Percentiles rank a stretch among this genome's conserved stretches.
Evolutionary conservation across 2,329 filamentous ascomycete species (phyloP).

Genomic region (Neonectria punicea): DNA sequence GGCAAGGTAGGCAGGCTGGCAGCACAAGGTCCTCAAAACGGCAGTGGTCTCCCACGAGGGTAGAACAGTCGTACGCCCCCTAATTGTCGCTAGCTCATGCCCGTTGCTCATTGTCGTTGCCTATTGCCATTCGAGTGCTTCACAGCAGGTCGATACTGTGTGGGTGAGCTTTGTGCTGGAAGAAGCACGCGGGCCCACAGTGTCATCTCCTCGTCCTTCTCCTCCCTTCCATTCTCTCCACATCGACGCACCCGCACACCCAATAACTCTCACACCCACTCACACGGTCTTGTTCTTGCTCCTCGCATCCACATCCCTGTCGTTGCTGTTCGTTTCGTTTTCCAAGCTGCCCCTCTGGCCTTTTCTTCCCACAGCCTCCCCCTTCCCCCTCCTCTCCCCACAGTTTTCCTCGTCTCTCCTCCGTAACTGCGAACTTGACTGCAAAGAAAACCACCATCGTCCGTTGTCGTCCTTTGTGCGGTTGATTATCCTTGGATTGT

Average conservation of each 20-base stretch:
- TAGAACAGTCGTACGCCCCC: neutral
- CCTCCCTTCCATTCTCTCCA: slow-evolving; percentile 45
- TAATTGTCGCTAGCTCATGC: neutral
- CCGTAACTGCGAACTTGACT: slow-evolving; percentile 7
- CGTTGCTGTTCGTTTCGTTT: slow-evolving; percentile 34
- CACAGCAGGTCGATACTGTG: slow-evolving; percentile 35
- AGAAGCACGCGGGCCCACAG: slow-evolving; percentile 35
- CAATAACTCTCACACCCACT: slow-evolving; percentile 36
- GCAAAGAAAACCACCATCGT: slow-evolving; percentile 17
- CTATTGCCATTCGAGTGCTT: slow-evolving; percentile 10
- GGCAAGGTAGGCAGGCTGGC: slow-evolving; percentile 7
- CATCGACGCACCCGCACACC: slow-evolving; percentile 39
- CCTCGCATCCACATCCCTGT: slow-evolving; percentile 24
- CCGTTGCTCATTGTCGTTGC: neutral
- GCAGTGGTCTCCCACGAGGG: neutral
- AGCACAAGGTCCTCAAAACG: neutral
- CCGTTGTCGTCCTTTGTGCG: slow-evolving; percentile 31
- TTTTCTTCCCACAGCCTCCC: slow-evolving; percentile 30
- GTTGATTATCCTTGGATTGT: slow-evolving; percentile 23
- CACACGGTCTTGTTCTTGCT: slow-evolving; percentile 30
- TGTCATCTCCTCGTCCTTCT: slow-evolving; percentile 40
- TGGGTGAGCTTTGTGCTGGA: slow-evolving; percentile 21
- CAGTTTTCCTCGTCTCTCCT: slow-evolving; percentile 8
- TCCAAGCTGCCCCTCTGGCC: slow-evolving; percentile 34
- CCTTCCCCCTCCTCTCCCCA: slow-evolving; percentile 20